Evolutionary conservation across 495 filamentous ascomycete genomes (phyloP).

Genomic region (Penicillium ochrochloron): DNA sequence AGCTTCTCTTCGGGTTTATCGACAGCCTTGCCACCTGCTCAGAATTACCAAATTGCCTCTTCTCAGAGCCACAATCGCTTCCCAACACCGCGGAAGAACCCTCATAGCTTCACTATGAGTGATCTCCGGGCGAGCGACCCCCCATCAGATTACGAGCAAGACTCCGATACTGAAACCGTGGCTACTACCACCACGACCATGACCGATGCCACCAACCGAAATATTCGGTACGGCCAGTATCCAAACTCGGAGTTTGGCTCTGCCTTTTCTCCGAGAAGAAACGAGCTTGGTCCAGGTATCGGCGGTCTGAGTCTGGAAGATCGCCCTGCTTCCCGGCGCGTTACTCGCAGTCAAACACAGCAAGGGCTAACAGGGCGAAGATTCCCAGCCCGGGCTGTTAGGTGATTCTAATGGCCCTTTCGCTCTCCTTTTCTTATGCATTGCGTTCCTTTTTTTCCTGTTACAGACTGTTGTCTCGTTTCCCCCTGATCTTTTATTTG

Average conservation of each 20-base stretch:
- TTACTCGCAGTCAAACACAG: constrained; percentile 50
- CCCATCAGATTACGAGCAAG: constrained; percentile 43
- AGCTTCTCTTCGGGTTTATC: constrained; percentile 33
- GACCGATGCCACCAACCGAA: constrained; percentile 45
- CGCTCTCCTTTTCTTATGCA: background rate
- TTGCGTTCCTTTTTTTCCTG: constrained; percentile 7
- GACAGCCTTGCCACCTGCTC: constrained; percentile 31
- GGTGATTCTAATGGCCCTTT: constrained; percentile 8
- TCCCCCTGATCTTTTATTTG: background rate
- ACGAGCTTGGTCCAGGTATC: constrained; percentile 45
- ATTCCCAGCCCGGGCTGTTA: constrained; percentile 8
- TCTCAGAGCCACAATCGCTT: constrained; percentile 25
- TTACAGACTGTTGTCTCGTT: background rate
- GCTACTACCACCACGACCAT: constrained; percentile 41
- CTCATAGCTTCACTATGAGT: constrained; percentile 45
- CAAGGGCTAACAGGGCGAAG: constrained; percentile 24
- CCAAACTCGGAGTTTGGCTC: constrained; percentile 19
- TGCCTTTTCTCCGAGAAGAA: constrained; percentile 40
- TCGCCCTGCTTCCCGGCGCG: constrained; percentile 37
- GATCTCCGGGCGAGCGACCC: constrained; percentile 41
- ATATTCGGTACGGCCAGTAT: constrained; percentile 44
- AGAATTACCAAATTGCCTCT: constrained; percentile 29
- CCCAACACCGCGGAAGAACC: constrained; percentile 24
- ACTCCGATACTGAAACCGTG: constrained; percentile 50
- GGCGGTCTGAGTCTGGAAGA: constrained; percentile 50